phyloP scores from a whole-genome alignment of 495 filamentous ascomycete species.

The Penicillium egyptiacum region DNA sequence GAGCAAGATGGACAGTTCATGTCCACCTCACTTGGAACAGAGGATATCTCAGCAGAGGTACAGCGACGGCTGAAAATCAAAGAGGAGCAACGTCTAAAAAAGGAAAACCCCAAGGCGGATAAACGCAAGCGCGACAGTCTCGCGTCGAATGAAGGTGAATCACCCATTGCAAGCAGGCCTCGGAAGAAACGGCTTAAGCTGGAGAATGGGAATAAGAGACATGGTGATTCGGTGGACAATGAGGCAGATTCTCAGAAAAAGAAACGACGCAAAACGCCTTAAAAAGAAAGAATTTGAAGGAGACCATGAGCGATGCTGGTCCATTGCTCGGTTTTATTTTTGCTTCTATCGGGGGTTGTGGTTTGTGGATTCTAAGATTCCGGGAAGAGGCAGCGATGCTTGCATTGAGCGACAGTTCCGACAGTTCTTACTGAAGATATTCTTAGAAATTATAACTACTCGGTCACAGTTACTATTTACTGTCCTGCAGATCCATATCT shows the following conservation, averaged over 20 bases:
- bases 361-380: background rate
- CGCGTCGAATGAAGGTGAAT: slow-evolving; percentile 32
- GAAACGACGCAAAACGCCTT: slow-evolving; percentile 7
- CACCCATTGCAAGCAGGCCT: slow-evolving; percentile 11
- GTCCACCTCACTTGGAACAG: slow-evolving; percentile 38
- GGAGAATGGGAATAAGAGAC: slow-evolving; percentile 10
- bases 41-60: slow-evolving; percentile 49
- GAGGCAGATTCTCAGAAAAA: background rate
- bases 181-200: slow-evolving; percentile 30
- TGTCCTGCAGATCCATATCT: background rate
- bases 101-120: slow-evolving; percentile 30
- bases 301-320: background rate
- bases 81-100: slow-evolving; percentile 37
- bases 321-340: background rate
- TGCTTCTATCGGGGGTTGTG: background rate
- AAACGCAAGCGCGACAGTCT: slow-evolving; percentile 44
- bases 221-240: background rate
- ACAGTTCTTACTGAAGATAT: background rate
- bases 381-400: background rate
- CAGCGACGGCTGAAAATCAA: slow-evolving; percentile 42
- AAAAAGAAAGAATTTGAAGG: background rate
- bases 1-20: slow-evolving; percentile 12
- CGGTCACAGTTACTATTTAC: background rate
- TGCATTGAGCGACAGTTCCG: background rate
- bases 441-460: background rate